Conservation (phyloP, 208 protist species). For the Trypanosoma cruzi region DNA sequence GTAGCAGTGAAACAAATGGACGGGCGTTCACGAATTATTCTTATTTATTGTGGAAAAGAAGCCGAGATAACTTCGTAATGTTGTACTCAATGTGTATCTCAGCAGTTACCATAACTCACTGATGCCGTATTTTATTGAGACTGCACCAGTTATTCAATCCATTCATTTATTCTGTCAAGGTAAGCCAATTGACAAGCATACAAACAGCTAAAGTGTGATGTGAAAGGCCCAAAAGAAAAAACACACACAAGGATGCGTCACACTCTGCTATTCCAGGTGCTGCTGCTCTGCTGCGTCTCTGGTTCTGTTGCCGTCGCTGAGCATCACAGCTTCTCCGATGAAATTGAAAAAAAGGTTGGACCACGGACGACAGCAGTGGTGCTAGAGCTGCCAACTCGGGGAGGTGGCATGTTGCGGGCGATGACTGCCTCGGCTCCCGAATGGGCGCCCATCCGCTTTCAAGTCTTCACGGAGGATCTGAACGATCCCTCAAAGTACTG, state of each 20-base stretch:
- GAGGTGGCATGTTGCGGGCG: neutral
- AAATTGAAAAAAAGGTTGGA: neutral
- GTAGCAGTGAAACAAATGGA: no score
- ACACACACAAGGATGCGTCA: neutral
- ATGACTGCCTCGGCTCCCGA: neutral
- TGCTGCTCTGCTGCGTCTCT: neutral
- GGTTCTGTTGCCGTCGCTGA: neutral
- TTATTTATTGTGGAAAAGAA: no score
- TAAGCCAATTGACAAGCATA: no score
- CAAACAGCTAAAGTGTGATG: no score
- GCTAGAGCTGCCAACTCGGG: neutral
- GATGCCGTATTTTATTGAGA: no score
- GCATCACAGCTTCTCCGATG: neutral
- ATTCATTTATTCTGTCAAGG: neutral
- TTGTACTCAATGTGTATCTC: no score
- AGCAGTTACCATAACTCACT: no score
- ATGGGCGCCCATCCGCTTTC: constrained; percentile 52
- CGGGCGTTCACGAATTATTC: no score
- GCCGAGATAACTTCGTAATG: no score
- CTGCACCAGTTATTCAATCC: no score
- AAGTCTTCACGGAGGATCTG: constrained; percentile 41
- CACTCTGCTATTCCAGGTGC: neutral
- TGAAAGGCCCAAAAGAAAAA: no score
- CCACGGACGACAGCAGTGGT: neutral
- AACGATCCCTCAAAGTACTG: constrained; percentile 38